Base-by-base conservation (phyloP, 164 flowering plant genomes). In the Piper longum region DNA sequence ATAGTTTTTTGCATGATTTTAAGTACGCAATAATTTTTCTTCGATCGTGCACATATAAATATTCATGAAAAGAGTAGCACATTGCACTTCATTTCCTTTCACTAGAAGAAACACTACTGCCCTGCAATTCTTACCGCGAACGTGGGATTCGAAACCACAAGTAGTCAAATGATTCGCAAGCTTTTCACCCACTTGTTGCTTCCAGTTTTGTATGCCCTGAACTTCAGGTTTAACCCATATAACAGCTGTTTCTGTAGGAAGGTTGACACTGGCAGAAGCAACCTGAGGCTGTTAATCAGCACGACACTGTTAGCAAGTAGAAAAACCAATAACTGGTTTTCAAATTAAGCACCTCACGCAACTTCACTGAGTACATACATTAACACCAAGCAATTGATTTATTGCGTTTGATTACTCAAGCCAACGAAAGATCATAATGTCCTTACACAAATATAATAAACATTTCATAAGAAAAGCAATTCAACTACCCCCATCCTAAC, bases 131-230 rank as follows among this genome's bases (percentile, higher is more conserved):
- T 66, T 66, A 90, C 97, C 91, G 76, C 86, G 83, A 76, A 80
- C 83, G 57, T 73, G 84, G 55, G 99, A 86, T 59, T 74, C 69
- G 73, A 90, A 93, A 56, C 99, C 99, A 71, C 97, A 88, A 59
- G 16, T 82, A 2, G 95, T 88, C 77, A 93, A 78, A 74, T 86
- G 96, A 69, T 81, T 82, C 18, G 99, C 99, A 68, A 93, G 95
- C 43, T 71, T 76, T 74, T 87, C 96, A 62, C 99, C 99, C 61
- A 93, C 67, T 64, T 81, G 73, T 54, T 78, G 70, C 67, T 79
- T 78, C 99, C 99, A 90, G 70, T 90, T 78, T 26, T 89, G 78
- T 13, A 69, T 63, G 65, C 19, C 78, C 72, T 79, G 88, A 63
- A 85, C 91, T 72, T 88, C 95, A 62, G 87, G 73, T 41, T 78